Evolutionary conservation across 768 basidiomycete genomes (phyloP), one percentile per base, ranked within the genome.

Genomic region (Exsudoporus frostii): DNA sequence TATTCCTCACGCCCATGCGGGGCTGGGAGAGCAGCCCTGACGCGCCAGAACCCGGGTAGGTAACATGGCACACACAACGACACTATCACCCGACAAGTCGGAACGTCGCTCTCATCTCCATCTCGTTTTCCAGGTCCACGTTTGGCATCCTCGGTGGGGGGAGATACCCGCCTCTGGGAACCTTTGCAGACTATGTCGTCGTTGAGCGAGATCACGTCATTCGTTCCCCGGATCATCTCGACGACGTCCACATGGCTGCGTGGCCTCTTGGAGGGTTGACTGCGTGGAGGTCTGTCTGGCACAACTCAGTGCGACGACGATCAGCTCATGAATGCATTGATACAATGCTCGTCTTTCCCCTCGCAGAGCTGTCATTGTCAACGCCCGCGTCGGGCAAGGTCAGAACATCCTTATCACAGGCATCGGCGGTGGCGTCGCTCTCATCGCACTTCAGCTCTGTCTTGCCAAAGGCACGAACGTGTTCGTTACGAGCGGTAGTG

Each of bases 341-440:
- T 30, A 1, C 15, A 15, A n/a, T 29, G 24, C 10, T 24, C 11
- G 11, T 47, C 34, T 15, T 19, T 22, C 4, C 13, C 13, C 15
- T 36, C 38, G n/a, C 56, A 90, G 90, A 64, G 88, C 86, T 1
- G 73, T 79, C 3, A 71, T 83, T 17, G 76, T 90, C 22, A 83
- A 91, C 57, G 90, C 81, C 0, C 67, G 75, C 5, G 83, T 91
- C 14, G 55, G 79, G 47, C 61, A 71, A 14, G 88, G 83, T 7
- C 82, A 92, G 33, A 86, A 85, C 48, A 76, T 94, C 37, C 79
- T 93, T 41, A 85, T 94, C 53, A 90, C 88, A 0, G 90, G 90
- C 17, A 82, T 88, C 40, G 90, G 90, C 22, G 91, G 91, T 19
- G 91, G 92, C 13, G 92, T 94, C 36, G 92, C 92, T 0, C 74